These are phyloP conservation scores for Hordeum vulgare DNA, from an alignment of 176 grass and related monocot species.

Conservation along the genomic window DNA sequence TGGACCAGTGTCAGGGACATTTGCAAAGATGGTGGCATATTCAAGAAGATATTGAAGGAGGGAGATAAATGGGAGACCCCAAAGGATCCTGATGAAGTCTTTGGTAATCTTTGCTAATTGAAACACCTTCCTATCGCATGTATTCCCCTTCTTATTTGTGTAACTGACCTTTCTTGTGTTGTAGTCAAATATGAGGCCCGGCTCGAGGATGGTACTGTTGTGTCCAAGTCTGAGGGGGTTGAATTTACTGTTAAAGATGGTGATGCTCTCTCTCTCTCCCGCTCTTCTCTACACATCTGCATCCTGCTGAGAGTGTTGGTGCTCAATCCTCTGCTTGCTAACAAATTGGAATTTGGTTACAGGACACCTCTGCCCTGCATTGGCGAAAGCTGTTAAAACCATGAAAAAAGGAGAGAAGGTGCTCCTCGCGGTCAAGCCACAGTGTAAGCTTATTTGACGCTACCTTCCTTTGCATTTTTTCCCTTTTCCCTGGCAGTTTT, in stretches of 20 bases:
- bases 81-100: slow-evolving; percentile 91
- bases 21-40: slow-evolving; percentile 88
- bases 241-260: slow-evolving; percentile 96
- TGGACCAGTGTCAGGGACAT: slow-evolving; percentile 93
- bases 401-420: slow-evolving; percentile 90
- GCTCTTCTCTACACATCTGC: not conserved
- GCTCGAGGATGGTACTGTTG: slow-evolving; percentile 67
- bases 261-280: slow-evolving; percentile 9
- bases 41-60: slow-evolving; percentile 80
- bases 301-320: not conserved
- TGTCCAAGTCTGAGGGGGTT: slow-evolving; percentile 67
- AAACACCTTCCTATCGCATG: not conserved
- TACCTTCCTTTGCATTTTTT: not conserved
- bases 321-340: not conserved
- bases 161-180: slow-evolving; percentile 1
- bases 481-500: not conserved
- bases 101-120: slow-evolving; percentile 52
- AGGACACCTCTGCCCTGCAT: slow-evolving; percentile 77
- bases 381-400: slow-evolving; percentile 79
- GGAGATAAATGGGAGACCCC: slow-evolving; percentile 97
- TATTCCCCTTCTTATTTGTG: not conserved
- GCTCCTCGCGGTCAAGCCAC: slow-evolving; percentile 81
- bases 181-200: slow-evolving; percentile 80
- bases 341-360: slow-evolving; percentile 16
- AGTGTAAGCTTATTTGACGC: slow-evolving; percentile 55